These are phyloP conservation scores for Suhomyces sp. DNA, from an alignment of 805 yeast species.

Conservation along the genomic window DNA sequence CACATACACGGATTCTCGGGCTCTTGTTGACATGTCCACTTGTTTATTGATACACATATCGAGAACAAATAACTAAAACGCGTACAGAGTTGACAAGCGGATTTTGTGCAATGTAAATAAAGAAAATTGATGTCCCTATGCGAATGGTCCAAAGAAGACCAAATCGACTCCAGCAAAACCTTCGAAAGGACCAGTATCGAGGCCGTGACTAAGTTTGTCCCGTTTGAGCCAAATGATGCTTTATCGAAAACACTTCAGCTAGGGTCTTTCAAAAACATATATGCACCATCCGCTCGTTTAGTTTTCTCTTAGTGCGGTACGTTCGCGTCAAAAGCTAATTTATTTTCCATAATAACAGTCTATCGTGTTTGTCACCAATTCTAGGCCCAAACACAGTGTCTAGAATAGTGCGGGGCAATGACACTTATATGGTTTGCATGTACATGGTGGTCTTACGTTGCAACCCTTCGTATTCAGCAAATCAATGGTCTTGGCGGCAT, in stretches of 20 bases:
- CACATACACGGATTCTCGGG: background rate
- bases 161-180: background rate
- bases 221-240: background rate
- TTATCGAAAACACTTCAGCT: background rate
- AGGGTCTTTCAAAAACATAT: background rate
- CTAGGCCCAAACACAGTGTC: background rate
- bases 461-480: background rate
- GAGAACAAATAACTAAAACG: background rate
- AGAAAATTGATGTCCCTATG: background rate
- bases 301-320: background rate
- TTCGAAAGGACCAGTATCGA: background rate
- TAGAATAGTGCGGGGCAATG: background rate
- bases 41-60: background rate
- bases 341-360: background rate
- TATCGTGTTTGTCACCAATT: background rate
- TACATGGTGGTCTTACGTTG: background rate
- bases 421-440: background rate
- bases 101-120: background rate
- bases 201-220: background rate
- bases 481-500: background rate
- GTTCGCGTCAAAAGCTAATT: background rate
- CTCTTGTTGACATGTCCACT: background rate
- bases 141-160: background rate
- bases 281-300: background rate
- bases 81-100: background rate